Evolutionary conservation across 306 rosid genomes (phyloP), one percentile per base, ranked within the genome.

Genomic region (Gastrolobium bilobum): DNA sequence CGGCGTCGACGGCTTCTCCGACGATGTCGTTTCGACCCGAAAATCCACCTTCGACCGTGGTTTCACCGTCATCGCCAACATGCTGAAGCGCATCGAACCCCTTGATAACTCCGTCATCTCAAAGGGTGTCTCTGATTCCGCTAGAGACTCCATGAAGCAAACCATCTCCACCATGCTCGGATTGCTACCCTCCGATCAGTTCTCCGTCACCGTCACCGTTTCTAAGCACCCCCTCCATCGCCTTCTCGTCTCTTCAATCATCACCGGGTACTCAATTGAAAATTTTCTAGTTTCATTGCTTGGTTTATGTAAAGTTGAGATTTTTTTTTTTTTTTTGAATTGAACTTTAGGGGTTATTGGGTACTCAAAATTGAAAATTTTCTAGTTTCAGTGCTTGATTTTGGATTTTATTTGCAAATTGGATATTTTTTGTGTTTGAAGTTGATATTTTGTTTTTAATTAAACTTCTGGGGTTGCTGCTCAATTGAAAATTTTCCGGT

Each of bases 101-200:
- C 85, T 96, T 48, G 98, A 96, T 71, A 85, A 84, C 34, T 85
- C 96, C 83, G 96, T 88, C 46, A 90, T 96, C 75, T 90, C 98
- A 50, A 86, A 91, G 71, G 99, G 97, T 15, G 94, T 93, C 6
- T 91, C 98, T 4, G 93, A 90, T 48, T 62, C 89, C 3, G 92
- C 99, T 6, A 88, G 79, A 84, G 96, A 93, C 69, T 93, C 98
- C 50, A 96, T 96, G 98, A 95, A 93, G 82, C 93, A 93, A 78
- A 96, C 99, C n/a, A 93, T 96, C 61, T 96, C 98, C 14, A 87
- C 96, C 6, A 96, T 93, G 98, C 89, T 96, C 3, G 99, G 99
- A 0, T 71, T 95, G 79, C 89, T 95, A 2, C 99, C 98, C 10
- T 95, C 99, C 33, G 94, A 93, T 72, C 98, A 91, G 39, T 95